Base-by-base conservation (phyloP, 306 rosid genomes). In the Nissolia schottii region DNA sequence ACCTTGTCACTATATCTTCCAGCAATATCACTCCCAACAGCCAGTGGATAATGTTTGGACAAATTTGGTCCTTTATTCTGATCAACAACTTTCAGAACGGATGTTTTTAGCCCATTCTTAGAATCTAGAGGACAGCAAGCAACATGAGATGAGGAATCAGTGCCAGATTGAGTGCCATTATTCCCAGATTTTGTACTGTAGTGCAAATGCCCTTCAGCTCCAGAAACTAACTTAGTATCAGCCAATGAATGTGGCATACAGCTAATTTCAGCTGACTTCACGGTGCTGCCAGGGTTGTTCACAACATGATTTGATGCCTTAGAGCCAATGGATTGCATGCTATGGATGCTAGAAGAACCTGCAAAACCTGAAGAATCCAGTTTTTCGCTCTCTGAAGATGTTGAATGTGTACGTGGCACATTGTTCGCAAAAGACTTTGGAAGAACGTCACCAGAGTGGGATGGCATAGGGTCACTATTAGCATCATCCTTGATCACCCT, bases 1-100 rank as follows among this genome's bases (percentile, higher is more conserved):
- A 90, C 96, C 96, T 90, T 88, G 70, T 88, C 85, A 35, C 63
- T 84, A 73, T 82, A 67, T 85, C 82, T 87, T 81, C 88, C 84
- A 61, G 83, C 65, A 77, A 71, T 59, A 58, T 85, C 85, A 76
- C 81, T 57, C 70, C 85, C 89, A 76, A 19, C 68, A 37, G 82
- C 70, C 34, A 70, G 6, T 22, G 81, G 78, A 53, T 64, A 45
- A 49, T 70, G 50, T 56, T 83, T 88, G 18, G 87, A 81, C 75
- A 76, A 28, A 76, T 82, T 90, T 67, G 96, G 72, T 83, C 86
- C 97, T 82, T 83, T 84, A 75, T 73, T 67, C 79, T 90, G 92
- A 77, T 87, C 89, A 29, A 80, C 90, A 64, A 68, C 96, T 87
- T 85, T 85, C 73, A 23, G 57, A 45, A 87, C 85, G 60, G 93